These are phyloP conservation scores for Vaccinium macrocarpon DNA, from an alignment of 148 eudicot genomes.

Conservation along the genomic window DNA sequence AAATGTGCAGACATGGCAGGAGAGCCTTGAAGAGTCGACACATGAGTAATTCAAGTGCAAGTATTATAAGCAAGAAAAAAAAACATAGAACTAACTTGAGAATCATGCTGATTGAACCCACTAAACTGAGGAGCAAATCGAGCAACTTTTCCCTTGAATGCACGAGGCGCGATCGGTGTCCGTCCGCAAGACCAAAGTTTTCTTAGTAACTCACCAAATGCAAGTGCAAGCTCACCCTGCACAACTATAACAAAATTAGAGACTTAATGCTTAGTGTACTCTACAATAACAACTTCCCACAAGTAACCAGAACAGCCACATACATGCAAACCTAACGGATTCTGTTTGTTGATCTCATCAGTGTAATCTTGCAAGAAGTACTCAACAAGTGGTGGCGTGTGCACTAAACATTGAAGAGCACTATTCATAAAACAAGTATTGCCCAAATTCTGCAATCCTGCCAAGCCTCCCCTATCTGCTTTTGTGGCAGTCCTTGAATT, in stretches of 20 bases:
- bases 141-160: constrained; percentile 85
- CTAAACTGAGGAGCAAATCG: constrained; percentile 99
- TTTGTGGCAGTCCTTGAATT: constrained; percentile 30
- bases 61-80: not conserved
- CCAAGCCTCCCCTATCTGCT: constrained; percentile 72
- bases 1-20: not conserved
- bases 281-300: not conserved
- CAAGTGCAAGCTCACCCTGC: constrained; percentile 98
- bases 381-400: constrained; percentile 78
- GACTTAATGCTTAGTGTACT: not conserved
- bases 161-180: constrained; percentile 76
- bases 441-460: constrained; percentile 93
- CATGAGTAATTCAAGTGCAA: not conserved
- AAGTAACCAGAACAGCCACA: constrained; percentile 19
- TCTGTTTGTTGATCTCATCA: constrained; percentile 81
- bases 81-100: constrained; percentile 58
- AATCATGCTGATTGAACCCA: constrained; percentile 98
- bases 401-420: constrained; percentile 90
- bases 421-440: constrained; percentile 99
- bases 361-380: constrained; percentile 80
- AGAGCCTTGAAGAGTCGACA: not conserved
- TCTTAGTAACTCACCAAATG: constrained; percentile 92
- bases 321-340: constrained; percentile 93
- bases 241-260: constrained; percentile 24
- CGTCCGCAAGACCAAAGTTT: constrained; percentile 83